Conservation (phyloP, 1,284 basidiomycete species). For the Waitea zeae region DNA sequence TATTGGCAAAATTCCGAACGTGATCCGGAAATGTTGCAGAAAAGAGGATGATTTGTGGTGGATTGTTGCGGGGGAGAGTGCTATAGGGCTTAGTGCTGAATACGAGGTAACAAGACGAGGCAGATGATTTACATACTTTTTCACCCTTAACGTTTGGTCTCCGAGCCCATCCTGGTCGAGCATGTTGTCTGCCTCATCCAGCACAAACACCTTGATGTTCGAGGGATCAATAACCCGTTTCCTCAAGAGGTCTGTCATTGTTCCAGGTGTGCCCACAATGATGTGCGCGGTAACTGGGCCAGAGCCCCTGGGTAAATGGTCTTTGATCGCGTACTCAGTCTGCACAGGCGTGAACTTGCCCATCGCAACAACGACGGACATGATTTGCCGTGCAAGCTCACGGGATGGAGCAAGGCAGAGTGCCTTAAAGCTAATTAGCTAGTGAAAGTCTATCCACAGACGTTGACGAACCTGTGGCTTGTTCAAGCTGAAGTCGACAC, state of each 20-base stretch:
- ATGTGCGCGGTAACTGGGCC: slow-evolving; percentile 77
- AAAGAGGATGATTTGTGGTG: slow-evolving; percentile 85
- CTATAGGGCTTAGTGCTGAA: slow-evolving; percentile 17
- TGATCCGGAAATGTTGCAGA: slow-evolving; percentile 96
- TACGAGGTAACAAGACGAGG: slow-evolving; percentile 1
- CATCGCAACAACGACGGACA: slow-evolving; percentile 88
- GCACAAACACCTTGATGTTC: slow-evolving; percentile 83
- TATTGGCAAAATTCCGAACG: slow-evolving; percentile 78
- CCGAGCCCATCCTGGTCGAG: slow-evolving; percentile 89
- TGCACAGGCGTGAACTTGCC: slow-evolving; percentile 90
- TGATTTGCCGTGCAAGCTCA: slow-evolving; percentile 94
- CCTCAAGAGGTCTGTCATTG: slow-evolving; percentile 75
- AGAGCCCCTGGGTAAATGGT: slow-evolving; percentile 50
- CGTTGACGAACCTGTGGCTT: slow-evolving; percentile 58
- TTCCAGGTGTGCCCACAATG: slow-evolving; percentile 94
- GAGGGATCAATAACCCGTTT: slow-evolving; percentile 61
- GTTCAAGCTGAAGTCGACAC: slow-evolving; percentile 73
- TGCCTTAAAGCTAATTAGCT: slow-evolving; percentile 33
- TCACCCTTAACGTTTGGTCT: slow-evolving; percentile 92
- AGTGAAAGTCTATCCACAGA: neutral
- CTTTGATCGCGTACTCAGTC: slow-evolving; percentile 91
- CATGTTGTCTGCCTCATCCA: slow-evolving; percentile 99
- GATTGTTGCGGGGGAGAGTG: slow-evolving; percentile 40
- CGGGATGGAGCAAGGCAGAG: slow-evolving; percentile 89
- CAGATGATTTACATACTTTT: slow-evolving; percentile 48